These are phyloP conservation scores for Diplodia mutila DNA, from an alignment of 2,329 filamentous ascomycete genomes.

Conservation along the genomic window DNA sequence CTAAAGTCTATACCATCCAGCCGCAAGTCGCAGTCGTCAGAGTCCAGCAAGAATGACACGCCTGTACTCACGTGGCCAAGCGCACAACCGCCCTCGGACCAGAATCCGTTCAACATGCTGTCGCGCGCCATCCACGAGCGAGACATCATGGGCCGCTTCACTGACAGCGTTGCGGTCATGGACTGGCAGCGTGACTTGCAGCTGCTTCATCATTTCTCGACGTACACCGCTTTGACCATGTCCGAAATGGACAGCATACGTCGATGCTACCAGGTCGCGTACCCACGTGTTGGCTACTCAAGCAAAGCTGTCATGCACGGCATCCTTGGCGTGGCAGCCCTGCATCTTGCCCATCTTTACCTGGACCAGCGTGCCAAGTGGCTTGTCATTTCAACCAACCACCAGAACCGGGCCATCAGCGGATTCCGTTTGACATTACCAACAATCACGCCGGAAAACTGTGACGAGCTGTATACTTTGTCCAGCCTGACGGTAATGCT, in stretches of 20 bases:
- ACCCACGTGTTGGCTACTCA: constrained; percentile 20
- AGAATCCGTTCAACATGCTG: constrained; percentile 26
- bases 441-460: constrained; percentile 37
- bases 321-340: constrained; percentile 25
- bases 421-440: constrained; percentile 36
- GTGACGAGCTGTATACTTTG: constrained; percentile 34
- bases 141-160: constrained; percentile 29
- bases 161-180: constrained; percentile 26
- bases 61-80: constrained; percentile 3
- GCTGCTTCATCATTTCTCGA: constrained; percentile 27
- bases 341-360: constrained; percentile 25
- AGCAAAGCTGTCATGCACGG: constrained; percentile 27
- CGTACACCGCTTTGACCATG: constrained; percentile 22
- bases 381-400: constrained; percentile 41
- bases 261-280: constrained; percentile 19
- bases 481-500: constrained; percentile 23
- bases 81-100: constrained; percentile 2
- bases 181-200: constrained; percentile 27
- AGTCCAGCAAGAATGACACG: constrained; percentile 22
- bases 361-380: constrained; percentile 34
- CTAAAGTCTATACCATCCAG: constrained; percentile 20
- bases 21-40: constrained; percentile 18
- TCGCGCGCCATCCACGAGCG: constrained; percentile 24
- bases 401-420: constrained; percentile 43
- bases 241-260: constrained; percentile 23